Evolutionary conservation across 2,329 filamentous ascomycete genomes (phyloP).

Genomic region (Paracoccidioides lutzii): DNA sequence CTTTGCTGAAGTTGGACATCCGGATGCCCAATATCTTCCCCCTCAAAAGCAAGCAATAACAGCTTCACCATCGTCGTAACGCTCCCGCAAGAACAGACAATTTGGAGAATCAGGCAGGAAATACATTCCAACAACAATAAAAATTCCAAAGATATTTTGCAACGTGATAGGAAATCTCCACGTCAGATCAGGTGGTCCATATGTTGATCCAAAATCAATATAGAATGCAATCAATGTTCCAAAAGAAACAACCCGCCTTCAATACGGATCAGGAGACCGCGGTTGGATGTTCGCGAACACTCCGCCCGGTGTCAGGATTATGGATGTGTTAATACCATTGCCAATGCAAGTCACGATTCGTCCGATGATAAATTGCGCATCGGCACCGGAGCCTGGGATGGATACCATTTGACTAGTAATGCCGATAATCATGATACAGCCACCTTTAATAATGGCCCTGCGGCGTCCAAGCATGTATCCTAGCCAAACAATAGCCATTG

Average conservation of each 20-base stretch:
- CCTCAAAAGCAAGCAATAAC: constrained; percentile 36
- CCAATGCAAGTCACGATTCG: constrained; percentile 37
- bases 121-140: constrained; percentile 27
- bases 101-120: constrained; percentile 24
- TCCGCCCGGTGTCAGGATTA: constrained; percentile 38
- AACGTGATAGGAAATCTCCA: constrained; percentile 40
- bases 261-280: constrained; percentile 45
- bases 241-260: constrained; percentile 36
- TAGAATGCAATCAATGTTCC: constrained; percentile 36
- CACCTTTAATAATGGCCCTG: constrained; percentile 40
- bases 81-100: constrained; percentile 19
- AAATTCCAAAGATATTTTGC: constrained; percentile 34
- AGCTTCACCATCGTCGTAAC: constrained; percentile 31
- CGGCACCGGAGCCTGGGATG: constrained; percentile 20
- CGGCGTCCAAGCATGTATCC: constrained; percentile 18
- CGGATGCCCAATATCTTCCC: constrained; percentile 34
- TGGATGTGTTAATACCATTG: constrained; percentile 39
- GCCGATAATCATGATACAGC: constrained; percentile 32
- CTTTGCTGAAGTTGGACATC: constrained; percentile 44
- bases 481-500: constrained; percentile 15
- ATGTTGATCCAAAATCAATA: constrained; percentile 29
- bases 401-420: constrained; percentile 14
- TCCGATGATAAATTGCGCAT: constrained; percentile 37
- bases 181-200: constrained; percentile 12
- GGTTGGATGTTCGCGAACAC: constrained; percentile 38